These are phyloP conservation scores for Pistacia atlantica DNA, from an alignment of 345 rosid genomes.

Conservation along the genomic window DNA sequence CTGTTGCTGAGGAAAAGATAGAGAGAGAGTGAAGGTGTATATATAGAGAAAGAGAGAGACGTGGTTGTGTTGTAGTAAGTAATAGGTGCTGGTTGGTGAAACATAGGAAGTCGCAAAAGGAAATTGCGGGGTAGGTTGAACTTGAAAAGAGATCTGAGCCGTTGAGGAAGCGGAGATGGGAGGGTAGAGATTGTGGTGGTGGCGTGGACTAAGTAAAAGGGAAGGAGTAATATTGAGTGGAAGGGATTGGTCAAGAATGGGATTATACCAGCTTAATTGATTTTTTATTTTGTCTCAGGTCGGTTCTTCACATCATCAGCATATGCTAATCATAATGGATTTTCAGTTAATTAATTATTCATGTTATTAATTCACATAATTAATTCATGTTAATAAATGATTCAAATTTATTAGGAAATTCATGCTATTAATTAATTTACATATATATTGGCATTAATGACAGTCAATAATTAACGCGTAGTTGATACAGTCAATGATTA, in stretches of 20 bases:
- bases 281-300: too few species aligned
- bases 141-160: conserved; percentile 1
- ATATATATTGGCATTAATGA: too few species aligned
- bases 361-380: too few species aligned
- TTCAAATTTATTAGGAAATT: too few species aligned
- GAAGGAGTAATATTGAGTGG: conserved; percentile 10
- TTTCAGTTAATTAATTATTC: too few species aligned
- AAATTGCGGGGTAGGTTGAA: too few species aligned
- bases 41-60: conserved; percentile 9
- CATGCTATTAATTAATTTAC: too few species aligned
- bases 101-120: conserved; percentile 16
- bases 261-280: too few species aligned
- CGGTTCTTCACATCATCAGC: background rate
- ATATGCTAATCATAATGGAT: too few species aligned
- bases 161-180: background rate
- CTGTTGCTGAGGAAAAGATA: conserved; percentile 23
- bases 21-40: background rate
- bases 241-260: background rate
- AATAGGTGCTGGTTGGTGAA: background rate
- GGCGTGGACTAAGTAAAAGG: conserved; percentile 14
- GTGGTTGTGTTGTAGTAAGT: background rate
- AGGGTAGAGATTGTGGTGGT: background rate
- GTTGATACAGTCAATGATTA: too few species aligned
- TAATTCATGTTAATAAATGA: too few species aligned
- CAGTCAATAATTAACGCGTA: too few species aligned